Base-by-base conservation (phyloP, 1,284 basidiomycete species). In the Papiliotrema nemorosa region DNA sequence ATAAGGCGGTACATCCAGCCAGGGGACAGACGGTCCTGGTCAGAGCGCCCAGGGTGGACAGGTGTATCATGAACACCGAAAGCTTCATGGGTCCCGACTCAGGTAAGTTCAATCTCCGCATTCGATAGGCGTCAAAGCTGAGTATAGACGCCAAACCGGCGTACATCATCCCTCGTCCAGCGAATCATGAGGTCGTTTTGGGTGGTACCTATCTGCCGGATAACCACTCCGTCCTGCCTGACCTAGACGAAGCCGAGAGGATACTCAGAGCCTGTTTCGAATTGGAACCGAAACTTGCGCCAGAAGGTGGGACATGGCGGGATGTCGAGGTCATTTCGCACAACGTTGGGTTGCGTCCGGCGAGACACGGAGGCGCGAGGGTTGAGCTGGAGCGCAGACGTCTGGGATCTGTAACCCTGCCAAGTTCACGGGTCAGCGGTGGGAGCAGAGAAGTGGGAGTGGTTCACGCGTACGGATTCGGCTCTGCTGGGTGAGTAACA, bases 331-430 rank as follows among this genome's bases (percentile, higher is more conserved):
- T 86, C 25, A 65, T 84, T 18, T 69, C 73, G n/a, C 82, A 84
- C 66, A 83, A 82, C 58, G 84, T 84, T 46, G 88, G 87, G 0
- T 72, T 89, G 31, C 77, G 88, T n/a, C 88, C 88, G 1, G 81
- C 76, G 2, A 77, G 88, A 46, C 79, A 78, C 35, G 84, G 82
- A 18, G 87, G 87, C 0, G 75, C 86, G 7, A 77, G 87, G 38
- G 75, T 88, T 16, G 86, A 89, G 56, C 67, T 80, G 4, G 81
- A 85, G 59, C 78, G 73, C 67, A 60, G 80, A 44, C 58, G 60
- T 31, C 49, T 81, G 10, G 78, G 79, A 12, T 16, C 53, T 63
- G 10, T 44, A 41, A 2, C 22, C 31, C 37, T 34, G 34, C 44
- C 37, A 59, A 25, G 12, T 5, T 2, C 14, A 14, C 13, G 33